Conservation (phyloP, 2,329 filamentous ascomycete species). For the Epichloe sp. region DNA sequence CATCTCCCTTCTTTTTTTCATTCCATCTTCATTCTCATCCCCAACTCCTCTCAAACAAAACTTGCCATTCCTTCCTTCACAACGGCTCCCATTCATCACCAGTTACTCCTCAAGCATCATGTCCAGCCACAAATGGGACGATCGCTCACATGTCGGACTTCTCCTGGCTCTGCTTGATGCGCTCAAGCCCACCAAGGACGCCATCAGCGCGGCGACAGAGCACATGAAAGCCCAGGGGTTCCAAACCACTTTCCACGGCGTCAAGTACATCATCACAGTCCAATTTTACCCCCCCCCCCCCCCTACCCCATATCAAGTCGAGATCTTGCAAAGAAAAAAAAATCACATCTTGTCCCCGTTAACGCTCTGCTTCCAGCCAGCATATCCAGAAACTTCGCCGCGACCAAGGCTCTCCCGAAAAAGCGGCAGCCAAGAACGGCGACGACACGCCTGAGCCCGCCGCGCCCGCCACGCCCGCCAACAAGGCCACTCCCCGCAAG, state of each 20-base stretch:
- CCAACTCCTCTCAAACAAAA: not conserved
- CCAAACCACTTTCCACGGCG: constrained; percentile 24
- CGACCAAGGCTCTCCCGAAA: constrained; percentile 15
- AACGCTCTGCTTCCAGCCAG: constrained; percentile 20
- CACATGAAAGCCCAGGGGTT: constrained; percentile 23
- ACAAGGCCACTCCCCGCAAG: constrained; percentile 19
- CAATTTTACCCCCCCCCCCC: not conserved
- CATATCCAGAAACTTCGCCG: constrained; percentile 33
- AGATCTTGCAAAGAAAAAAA: not conserved
- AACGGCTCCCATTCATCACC: not conserved
- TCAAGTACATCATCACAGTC: constrained; percentile 20
- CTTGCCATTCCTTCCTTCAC: not conserved
- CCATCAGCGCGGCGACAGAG: constrained; percentile 19
- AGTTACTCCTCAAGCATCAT: not conserved
- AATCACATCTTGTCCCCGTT: not conserved
- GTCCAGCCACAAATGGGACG: constrained; percentile 16
- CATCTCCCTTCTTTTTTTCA: not conserved
- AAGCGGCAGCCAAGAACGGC: constrained; percentile 8
- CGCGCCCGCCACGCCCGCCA: not conserved
- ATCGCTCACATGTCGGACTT: constrained; percentile 24
- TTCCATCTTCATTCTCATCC: not conserved
- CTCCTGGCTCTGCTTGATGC: constrained; percentile 24
- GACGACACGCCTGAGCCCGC: not conserved
- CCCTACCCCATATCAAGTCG: not conserved
- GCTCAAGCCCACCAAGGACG: constrained; percentile 20